These are phyloP conservation scores for Aureobasidium zeae DNA, from an alignment of 2,329 filamentous ascomycete genomes.

Conservation along the genomic window DNA sequence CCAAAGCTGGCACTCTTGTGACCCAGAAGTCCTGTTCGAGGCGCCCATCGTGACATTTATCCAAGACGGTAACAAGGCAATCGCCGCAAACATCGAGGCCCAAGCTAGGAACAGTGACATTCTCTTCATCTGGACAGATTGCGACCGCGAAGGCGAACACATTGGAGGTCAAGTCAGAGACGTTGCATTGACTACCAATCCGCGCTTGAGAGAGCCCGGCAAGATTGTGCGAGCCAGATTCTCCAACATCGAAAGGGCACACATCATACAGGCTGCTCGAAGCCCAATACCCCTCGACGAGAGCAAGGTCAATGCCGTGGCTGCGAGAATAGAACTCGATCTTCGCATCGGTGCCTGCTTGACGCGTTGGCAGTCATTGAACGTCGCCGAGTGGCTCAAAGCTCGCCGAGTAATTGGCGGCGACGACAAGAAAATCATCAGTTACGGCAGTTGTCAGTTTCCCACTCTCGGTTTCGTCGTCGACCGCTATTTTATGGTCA, in stretches of 20 bases:
- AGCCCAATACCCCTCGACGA: conserved; percentile 72
- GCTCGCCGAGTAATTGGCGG: neutral
- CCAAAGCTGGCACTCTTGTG: conserved; percentile 71
- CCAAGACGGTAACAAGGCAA: conserved; percentile 62
- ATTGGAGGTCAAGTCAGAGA: conserved; percentile 86
- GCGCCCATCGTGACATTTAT: conserved; percentile 64
- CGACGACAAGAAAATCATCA: conserved; percentile 45
- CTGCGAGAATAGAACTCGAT: conserved; percentile 84
- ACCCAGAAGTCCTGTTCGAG: conserved; percentile 70
- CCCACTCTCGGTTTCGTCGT: conserved; percentile 95
- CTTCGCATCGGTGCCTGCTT: conserved; percentile 87
- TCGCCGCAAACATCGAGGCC: conserved; percentile 75
- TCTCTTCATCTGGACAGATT: conserved; percentile 97
- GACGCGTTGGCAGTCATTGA: conserved; percentile 72
- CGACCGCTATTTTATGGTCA: conserved; percentile 86
- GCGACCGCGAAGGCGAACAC: conserved; percentile 93
- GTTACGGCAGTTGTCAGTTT: conserved; percentile 71
- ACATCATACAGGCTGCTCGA: conserved; percentile 75
- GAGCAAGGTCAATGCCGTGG: conserved; percentile 75
- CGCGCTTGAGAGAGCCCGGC: conserved; percentile 42
- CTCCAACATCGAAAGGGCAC: conserved; percentile 92
- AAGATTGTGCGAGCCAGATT: conserved; percentile 80
- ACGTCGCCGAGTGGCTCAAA: neutral
- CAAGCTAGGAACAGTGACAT: conserved; percentile 65
- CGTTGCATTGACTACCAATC: conserved; percentile 66